Evolutionary conservation across 768 basidiomycete species (phyloP), one percentile per base, ranked within the genome.

Genomic region (Mycena sanguinolenta): DNA sequence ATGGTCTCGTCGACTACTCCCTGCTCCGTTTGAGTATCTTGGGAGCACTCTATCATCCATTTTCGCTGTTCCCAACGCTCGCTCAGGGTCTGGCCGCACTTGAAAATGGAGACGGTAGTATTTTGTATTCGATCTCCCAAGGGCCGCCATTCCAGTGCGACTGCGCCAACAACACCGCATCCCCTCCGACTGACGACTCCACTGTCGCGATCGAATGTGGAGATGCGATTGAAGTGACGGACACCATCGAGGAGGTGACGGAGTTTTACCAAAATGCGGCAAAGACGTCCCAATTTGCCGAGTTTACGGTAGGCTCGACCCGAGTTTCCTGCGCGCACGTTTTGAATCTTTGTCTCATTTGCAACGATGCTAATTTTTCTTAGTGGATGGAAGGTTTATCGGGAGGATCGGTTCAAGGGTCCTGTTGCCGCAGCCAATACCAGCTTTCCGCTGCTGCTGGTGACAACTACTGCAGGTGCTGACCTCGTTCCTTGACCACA

Each of bases 1-100:
- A 79, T 62, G 78, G 76, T 10, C 39, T 78, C 6, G 74, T 78
- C 59, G 78, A 79, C 73, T 75, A 73, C 57, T 53, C 69, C n/a
- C 46, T 73, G 38, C 70, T 78, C 52, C 67, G 73, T 36, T 36
- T 32, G 16, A 59, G 65, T 23, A 54, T 81, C 39, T 78, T 77
- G 63, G 21, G 25, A 6, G 25, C 70, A 1, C 70, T 80, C 38
- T 79, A 78, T 59, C n/a, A 66, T 3, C 79, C 78, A 17, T 76
- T 72, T 50, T 54, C 13, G 2, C 19, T 38, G 19, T 77, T 67
- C 34, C 63, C 73, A 13, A 17, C 58, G 10, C 67, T 79, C 7
- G 76, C 74, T 2, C 55, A 63, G 44, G 75, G 63, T 2, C 67
- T 81, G 9, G 75, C 77, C 19, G 78, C 75, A 34, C 74, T 79